Percentiles rank a stretch among this genome's conserved stretches.
Evolutionary conservation across 2,329 filamentous ascomycete species (phyloP).

Genomic region (Fusarium clavum): DNA sequence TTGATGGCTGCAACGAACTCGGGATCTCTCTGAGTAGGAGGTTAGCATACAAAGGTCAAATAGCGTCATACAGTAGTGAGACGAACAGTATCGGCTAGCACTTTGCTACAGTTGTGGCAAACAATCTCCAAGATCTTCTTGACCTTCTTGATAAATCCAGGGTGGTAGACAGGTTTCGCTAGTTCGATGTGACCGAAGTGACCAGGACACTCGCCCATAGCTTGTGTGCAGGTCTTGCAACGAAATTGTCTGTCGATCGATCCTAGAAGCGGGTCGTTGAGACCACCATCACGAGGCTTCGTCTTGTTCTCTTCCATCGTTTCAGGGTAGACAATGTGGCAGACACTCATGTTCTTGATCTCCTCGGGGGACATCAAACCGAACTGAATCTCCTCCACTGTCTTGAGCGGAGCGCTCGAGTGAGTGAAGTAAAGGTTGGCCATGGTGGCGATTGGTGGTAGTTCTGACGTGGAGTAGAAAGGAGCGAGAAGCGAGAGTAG

Average conservation of each 20-base stretch:
- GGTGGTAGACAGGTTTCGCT: conserved; percentile 93
- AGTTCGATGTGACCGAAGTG: conserved; percentile 99
- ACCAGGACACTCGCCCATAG: conserved; percentile 94
- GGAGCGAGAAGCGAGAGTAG: conserved; percentile 42
- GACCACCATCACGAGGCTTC: conserved; percentile 87
- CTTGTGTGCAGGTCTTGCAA: conserved; percentile 96
- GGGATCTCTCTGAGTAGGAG: conserved; percentile 76
- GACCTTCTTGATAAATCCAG: conserved; percentile 97
- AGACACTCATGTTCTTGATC: conserved; percentile 98
- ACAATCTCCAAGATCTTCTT: conserved; percentile 99
- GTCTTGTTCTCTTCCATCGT: conserved; percentile 98
- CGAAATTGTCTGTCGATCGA: conserved; percentile 96
- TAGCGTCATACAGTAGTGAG: conserved; percentile 67
- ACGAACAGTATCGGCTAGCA: conserved; percentile 98
- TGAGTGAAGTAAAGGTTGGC: conserved; percentile 90
- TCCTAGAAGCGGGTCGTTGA: conserved; percentile 95
- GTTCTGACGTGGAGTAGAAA: conserved; percentile 44
- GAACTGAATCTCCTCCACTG: conserved; percentile 99
- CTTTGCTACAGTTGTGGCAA: conserved; percentile 98
- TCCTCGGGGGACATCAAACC: conserved; percentile 97
- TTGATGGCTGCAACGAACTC: conserved; percentile 85
- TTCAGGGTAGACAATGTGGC: conserved; percentile 96
- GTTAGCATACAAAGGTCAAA: conserved; percentile 71
- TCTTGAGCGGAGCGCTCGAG: conserved; percentile 95
- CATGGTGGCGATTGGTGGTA: conserved; percentile 71